A percentile compares a stretch with the other conserved stretches of the same genome.
Conservation (phyloP, 331 rosid genomes). For the Dryas integrifolia region DNA sequence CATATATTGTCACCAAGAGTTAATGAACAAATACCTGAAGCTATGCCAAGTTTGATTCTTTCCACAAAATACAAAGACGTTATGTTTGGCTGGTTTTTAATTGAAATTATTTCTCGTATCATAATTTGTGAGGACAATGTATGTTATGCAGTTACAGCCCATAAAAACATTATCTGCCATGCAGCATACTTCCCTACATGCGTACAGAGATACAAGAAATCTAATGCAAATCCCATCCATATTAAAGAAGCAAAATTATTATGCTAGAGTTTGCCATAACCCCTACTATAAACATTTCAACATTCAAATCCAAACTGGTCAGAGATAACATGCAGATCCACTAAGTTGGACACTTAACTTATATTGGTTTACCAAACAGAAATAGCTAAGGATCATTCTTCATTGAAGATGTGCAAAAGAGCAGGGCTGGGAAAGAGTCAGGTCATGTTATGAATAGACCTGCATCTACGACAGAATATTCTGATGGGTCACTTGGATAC, state of each 20-base stretch:
- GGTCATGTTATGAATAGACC: slow-evolving; percentile 69
- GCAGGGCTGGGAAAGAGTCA: slow-evolving; percentile 13
- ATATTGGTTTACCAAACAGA: slow-evolving; percentile 34
- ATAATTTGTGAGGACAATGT: not conserved
- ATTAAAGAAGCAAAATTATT: slow-evolving; percentile 38
- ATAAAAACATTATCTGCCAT: not conserved
- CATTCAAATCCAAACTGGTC: slow-evolving; percentile 48
- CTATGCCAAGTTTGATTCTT: not conserved
- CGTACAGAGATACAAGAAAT: slow-evolving; percentile 14
- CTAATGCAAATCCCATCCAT: slow-evolving; percentile 21
- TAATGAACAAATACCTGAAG: too few species aligned
- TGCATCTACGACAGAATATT: slow-evolving; percentile 61
- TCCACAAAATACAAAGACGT: not conserved
- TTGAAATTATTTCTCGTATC: not conserved
- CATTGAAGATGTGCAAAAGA: slow-evolving; percentile 22
- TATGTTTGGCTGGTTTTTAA: not conserved
- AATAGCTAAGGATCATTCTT: slow-evolving; percentile 34
- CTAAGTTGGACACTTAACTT: slow-evolving; percentile 34
- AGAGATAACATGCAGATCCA: slow-evolving; percentile 50
- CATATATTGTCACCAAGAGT: too few species aligned
- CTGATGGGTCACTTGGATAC: slow-evolving; percentile 49
- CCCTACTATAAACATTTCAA: slow-evolving; percentile 48
- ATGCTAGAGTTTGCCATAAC: slow-evolving; percentile 44
- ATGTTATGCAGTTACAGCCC: not conserved
- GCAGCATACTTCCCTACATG: not conserved